These are phyloP conservation scores for Clavaria fumosa DNA, from an alignment of 768 basidiomycete species.

Conservation along the genomic window DNA sequence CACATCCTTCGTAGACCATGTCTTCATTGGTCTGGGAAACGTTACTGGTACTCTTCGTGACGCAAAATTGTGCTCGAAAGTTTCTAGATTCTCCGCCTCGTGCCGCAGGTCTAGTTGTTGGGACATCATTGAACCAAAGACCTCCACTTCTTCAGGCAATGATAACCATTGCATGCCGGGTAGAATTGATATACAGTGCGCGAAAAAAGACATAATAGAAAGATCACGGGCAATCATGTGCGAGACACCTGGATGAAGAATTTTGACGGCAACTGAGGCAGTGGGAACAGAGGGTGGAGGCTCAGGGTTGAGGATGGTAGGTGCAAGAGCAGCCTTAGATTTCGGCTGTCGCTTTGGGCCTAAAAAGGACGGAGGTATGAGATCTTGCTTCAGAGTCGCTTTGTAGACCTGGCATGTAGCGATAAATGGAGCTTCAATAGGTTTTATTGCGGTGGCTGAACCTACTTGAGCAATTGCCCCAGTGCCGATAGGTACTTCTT, in stretches of 20 bases:
- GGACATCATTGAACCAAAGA: conserved; percentile 95
- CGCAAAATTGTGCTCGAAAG: conserved; percentile 79
- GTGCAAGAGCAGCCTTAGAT: conserved; percentile 29
- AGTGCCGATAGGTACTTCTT: conserved; percentile 79
- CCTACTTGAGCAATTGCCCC: conserved; percentile 91
- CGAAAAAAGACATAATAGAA: conserved; percentile 90
- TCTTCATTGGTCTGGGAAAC: conserved; percentile 76
- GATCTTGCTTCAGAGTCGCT: conserved; percentile 67
- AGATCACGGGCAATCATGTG: conserved; percentile 82
- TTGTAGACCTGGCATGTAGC: conserved; percentile 71
- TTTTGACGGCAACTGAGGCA: conserved; percentile 86
- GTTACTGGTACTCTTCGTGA: conserved; percentile 66
- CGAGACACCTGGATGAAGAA: conserved; percentile 77
- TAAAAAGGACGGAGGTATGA: conserved; percentile 76
- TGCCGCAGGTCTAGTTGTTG: conserved; percentile 83
- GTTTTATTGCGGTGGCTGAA: conserved; percentile 3
- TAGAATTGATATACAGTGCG: conserved; percentile 54
- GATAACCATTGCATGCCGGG: conserved; percentile 97
- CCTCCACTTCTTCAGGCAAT: conserved; percentile 84
- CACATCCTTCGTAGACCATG: conserved; percentile 70
- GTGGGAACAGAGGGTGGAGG: conserved; percentile 64
- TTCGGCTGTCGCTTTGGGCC: conserved; percentile 51
- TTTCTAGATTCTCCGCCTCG: conserved; percentile 76
- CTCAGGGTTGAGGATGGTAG: conserved; percentile 38
- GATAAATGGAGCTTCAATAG: background rate